Base-by-base conservation (phyloP, 331 rosid genomes). In the Quercus lobata region DNA sequence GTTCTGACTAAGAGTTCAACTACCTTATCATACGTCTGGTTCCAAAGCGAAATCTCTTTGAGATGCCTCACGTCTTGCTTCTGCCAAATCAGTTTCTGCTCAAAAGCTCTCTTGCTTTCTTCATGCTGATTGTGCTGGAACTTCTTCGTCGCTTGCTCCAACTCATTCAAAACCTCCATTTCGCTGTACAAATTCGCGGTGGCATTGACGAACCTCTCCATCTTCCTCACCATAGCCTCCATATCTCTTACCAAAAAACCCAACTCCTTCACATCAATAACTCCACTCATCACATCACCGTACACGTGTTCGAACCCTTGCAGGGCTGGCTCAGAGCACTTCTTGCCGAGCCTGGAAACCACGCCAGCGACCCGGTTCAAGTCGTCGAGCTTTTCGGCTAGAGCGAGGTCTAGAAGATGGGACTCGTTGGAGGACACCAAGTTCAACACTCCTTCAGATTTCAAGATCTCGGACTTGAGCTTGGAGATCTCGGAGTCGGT, bases 221-320 rank as follows among this genome's bases (percentile, higher is more conserved):
- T 88, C 81, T 90, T 96, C 93, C 84, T 91, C 86, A 87, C 89
- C 98, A 96, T 93, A 27, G 91, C 93, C n/a, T 96, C 99, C 98
- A 96, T 96, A 53, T 91, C 98, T 88, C 90, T 96, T 53, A 91
- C 99, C 71, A 93, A 83, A 82, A 96, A 96, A 68, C 99, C 97
- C 84, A 96, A 82, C 62, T 93, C 98, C 86, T 79, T 89, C 72
- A 91, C 97, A 62, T 89, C 91, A 54, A 96, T 96, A n/a, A 87
- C 94, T 73, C 97, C 93, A 80, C 74, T 73, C 62, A 91, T 85
- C 66, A 96, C 87, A 72, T 96, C 99, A 55, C 88, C 87, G 46
- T 90, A 93, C 17, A 96, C 99, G 82, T 96, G 99, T 86, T 93
- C 94, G 79, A 96, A 96, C 21, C 99, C 99, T 76, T 87, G 99